These are phyloP conservation scores for Sporobolomyces phaffii DNA, from an alignment of 768 basidiomycete genomes.

Conservation along the genomic window DNA sequence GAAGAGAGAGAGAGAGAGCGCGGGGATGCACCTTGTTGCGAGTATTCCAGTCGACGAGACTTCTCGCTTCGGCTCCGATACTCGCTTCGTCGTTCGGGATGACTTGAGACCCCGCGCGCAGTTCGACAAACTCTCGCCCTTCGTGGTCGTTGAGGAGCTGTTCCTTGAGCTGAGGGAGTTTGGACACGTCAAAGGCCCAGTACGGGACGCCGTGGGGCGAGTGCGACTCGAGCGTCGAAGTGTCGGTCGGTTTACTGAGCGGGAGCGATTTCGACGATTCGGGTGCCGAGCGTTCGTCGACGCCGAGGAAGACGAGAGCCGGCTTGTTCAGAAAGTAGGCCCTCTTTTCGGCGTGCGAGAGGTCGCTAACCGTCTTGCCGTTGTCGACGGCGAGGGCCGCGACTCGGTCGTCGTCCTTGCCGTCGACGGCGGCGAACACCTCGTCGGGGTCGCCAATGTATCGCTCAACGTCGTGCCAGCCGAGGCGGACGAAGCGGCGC, in stretches of 20 bases:
- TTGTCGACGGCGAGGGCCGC: constrained; percentile 39
- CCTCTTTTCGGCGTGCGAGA: constrained; percentile 12
- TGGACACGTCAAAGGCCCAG: constrained; percentile 71
- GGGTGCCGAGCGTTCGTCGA: constrained; percentile 55
- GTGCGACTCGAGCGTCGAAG: constrained; percentile 55
- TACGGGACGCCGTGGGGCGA: constrained; percentile 64
- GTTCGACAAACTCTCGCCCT: constrained; percentile 59
- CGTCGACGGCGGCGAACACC: constrained; percentile 63
- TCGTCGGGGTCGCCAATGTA: constrained; percentile 59
- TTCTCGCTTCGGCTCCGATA: constrained; percentile 69
- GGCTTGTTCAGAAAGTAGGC: constrained; percentile 34
- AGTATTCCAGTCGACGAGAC: constrained; percentile 86
- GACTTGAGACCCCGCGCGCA: constrained; percentile 55
- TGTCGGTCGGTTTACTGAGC: constrained; percentile 48
- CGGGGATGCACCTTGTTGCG: constrained; percentile 63
- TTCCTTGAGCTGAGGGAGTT: constrained; percentile 42
- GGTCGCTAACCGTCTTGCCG: constrained; percentile 5
- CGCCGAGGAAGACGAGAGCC: constrained; percentile 68
- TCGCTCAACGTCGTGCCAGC: constrained; percentile 49
- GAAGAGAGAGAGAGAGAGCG: neutral
- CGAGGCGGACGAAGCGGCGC: constrained; percentile 44
- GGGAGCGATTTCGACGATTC: constrained; percentile 53
- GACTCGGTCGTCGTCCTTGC: constrained; percentile 62
- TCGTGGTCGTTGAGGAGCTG: constrained; percentile 41
- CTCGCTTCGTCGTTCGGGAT: constrained; percentile 64